Evolutionary conservation across 805 yeast species (phyloP), one percentile per base, ranked within the genome.

Genomic region (Helenozyma baotianmanensis): DNA sequence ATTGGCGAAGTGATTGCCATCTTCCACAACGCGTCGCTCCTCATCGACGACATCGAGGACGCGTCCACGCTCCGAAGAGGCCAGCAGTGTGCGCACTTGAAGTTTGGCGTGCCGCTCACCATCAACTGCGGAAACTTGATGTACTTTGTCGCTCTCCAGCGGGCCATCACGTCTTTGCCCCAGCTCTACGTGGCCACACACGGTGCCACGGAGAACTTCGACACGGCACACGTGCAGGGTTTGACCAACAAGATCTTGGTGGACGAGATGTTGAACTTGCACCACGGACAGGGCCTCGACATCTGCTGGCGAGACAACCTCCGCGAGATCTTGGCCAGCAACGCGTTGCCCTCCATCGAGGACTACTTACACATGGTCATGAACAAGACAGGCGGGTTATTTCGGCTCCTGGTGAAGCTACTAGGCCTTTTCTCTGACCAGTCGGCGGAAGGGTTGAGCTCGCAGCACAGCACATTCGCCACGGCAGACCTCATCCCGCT

Each of bases 41-140:
- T 61, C 9, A 76, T 89, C 24, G 97, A 89, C 56, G 97, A 89
- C 50, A 82, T 89, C 17, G 97, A 89, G 52, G 97, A 89, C 54
- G 65, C 59, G 25, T 82, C 95, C 0, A 60, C 58, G 14, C 60
- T 77, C 27, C 66, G 97, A 43, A 57, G 97, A 25, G 96, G 96
- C 1, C 56, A 64, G 22, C 87, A 88, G 1, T 78, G 85, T 4
- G 84, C 96, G 0, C 96, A 89, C 54, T 57, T 74, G 30, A 68
- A 81, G 12, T 89, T 62, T 53, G 97, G 97, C 0, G 56, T 70
- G 0, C 87, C 96, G 0, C 74, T 76, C 48, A 83, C 96, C 3
- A 76, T 90, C 35, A 89, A 89, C 51, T 71, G 88, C 33, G 84
- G 94, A 3, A 85, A 84, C 55, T 77, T 82, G 53, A 82, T 83